phyloP scores from a whole-genome alignment of 345 rosid species.

The Populus nigra region DNA sequence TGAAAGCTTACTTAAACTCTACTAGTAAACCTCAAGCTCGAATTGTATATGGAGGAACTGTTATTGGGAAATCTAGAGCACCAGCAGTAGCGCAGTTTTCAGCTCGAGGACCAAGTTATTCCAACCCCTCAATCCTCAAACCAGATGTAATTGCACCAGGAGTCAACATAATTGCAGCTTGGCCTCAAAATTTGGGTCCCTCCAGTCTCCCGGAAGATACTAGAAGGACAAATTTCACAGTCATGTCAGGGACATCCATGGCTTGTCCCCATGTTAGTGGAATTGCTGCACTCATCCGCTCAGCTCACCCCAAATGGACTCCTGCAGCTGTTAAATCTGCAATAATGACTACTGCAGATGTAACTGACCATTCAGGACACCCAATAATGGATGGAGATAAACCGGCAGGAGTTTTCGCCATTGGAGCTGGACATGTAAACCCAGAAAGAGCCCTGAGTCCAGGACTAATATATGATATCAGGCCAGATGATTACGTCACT shows the following conservation, averaged over 20 bases:
- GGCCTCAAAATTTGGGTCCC: conserved; percentile 95
- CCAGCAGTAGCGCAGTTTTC: conserved; percentile 88
- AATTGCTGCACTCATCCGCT: conserved; percentile 63
- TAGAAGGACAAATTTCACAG: conserved; percentile 84
- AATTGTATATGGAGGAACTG: conserved; percentile 65
- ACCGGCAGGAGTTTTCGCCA: conserved; percentile 57
- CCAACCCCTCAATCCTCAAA: conserved; percentile 67
- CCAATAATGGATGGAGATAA: conserved; percentile 68
- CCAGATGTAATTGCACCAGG: conserved; percentile 94
- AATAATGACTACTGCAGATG: conserved; percentile 81
- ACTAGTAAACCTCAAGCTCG: conserved; percentile 60
- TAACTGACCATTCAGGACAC: conserved; percentile 58
- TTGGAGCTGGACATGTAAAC: conserved; percentile 89
- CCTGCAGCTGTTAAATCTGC: conserved; percentile 91
- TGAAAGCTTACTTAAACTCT: conserved; percentile 69
- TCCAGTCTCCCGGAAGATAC: conserved; percentile 71
- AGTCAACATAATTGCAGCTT: conserved; percentile 94
- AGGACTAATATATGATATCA: conserved; percentile 74
- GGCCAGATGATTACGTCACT: conserved; percentile 64
- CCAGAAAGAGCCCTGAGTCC: conserved; percentile 74
- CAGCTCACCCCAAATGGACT: conserved; percentile 74
- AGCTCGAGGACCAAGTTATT: conserved; percentile 83
- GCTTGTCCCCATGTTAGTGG: conserved; percentile 95
- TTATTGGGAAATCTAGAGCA: conserved; percentile 63
- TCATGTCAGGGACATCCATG: conserved; percentile 98